A percentile compares a stretch with the other conserved stretches of the same genome.
Conservation (phyloP, 148 eudicot species). For the Bassia scoparia region DNA sequence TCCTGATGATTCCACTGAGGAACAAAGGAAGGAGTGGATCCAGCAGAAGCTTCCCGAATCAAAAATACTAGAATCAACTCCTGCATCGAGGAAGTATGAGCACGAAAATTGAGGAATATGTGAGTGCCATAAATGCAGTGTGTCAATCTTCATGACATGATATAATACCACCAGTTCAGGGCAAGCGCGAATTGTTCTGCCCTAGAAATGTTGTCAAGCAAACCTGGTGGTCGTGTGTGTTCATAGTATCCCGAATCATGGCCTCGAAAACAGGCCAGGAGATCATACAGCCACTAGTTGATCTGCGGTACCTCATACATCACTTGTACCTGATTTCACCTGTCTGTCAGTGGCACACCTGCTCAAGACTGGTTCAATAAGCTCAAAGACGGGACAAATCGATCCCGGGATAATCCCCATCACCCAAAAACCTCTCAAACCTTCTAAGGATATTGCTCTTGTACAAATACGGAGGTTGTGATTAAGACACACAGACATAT, state of each 20-base stretch:
- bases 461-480: slow-evolving; percentile 78
- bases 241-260: slow-evolving; percentile 53
- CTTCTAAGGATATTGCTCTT: slow-evolving; percentile 50
- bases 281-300: slow-evolving; percentile 38
- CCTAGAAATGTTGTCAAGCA: slow-evolving; percentile 52
- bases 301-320: slow-evolving; percentile 31
- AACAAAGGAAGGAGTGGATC: slow-evolving; percentile 40
- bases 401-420: slow-evolving; percentile 60
- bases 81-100: slow-evolving; percentile 22
- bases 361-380: slow-evolving; percentile 51
- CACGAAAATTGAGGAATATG: slow-evolving; percentile 27
- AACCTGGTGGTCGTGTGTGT: slow-evolving; percentile 54
- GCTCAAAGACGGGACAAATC: slow-evolving; percentile 39
- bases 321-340: slow-evolving; percentile 42
- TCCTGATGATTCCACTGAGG: slow-evolving; percentile 17
- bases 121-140: slow-evolving; percentile 31
- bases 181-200: slow-evolving; percentile 41
- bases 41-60: slow-evolving; percentile 31
- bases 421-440: slow-evolving; percentile 67
- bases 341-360: slow-evolving; percentile 36
- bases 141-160: slow-evolving; percentile 63
- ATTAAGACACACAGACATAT: slow-evolving; percentile 57
- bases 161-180: slow-evolving; percentile 39
- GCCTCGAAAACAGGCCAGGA: slow-evolving; percentile 43
- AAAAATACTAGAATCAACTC: slow-evolving; percentile 37